phyloP scores from a whole-genome alignment of 805 yeast genomes.

The Nakazawaea holstii region DNA sequence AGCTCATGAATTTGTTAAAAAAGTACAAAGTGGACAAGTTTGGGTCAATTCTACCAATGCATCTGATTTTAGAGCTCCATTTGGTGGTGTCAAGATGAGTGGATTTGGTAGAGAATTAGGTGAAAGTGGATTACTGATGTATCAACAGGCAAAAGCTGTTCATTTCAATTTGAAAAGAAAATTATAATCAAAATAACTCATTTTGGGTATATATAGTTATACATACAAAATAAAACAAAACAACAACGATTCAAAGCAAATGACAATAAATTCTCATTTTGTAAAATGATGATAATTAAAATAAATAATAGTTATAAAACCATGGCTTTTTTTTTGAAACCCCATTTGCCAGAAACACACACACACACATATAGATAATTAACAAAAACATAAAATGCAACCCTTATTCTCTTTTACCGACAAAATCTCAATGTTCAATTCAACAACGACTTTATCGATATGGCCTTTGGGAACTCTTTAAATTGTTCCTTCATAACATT shows the following conservation, averaged over 20 bases:
- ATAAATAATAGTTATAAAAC: too few relatives aligned
- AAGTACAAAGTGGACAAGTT: slow-evolving; percentile 62
- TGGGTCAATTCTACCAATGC: slow-evolving; percentile 59
- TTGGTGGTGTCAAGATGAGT: slow-evolving; percentile 64
- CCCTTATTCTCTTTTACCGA: neutral
- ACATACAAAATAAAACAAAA: too few relatives aligned
- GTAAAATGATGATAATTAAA: too few relatives aligned
- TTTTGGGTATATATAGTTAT: too few relatives aligned
- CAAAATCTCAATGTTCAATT: neutral
- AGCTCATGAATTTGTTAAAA: slow-evolving; percentile 56
- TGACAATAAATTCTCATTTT: too few relatives aligned
- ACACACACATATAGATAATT: neutral
- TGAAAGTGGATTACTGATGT: slow-evolving; percentile 41
- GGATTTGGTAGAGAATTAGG: slow-evolving; percentile 62
- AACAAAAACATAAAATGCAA: neutral
- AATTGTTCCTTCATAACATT: slow-evolving; percentile 5
- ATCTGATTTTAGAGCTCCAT: slow-evolving; percentile 52
- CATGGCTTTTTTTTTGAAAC: too few relatives aligned
- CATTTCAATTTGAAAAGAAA: slow-evolving; percentile 57
- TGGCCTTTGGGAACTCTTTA: slow-evolving; percentile 4
- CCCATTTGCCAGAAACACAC: neutral
- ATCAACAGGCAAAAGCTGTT: slow-evolving; percentile 62
- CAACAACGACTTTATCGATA: slow-evolving; percentile 8
- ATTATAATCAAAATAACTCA: slow-evolving; percentile 5
- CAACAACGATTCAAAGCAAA: too few relatives aligned